phyloP scores from a whole-genome alignment of 768 basidiomycete species.

The Russula brevipes region DNA sequence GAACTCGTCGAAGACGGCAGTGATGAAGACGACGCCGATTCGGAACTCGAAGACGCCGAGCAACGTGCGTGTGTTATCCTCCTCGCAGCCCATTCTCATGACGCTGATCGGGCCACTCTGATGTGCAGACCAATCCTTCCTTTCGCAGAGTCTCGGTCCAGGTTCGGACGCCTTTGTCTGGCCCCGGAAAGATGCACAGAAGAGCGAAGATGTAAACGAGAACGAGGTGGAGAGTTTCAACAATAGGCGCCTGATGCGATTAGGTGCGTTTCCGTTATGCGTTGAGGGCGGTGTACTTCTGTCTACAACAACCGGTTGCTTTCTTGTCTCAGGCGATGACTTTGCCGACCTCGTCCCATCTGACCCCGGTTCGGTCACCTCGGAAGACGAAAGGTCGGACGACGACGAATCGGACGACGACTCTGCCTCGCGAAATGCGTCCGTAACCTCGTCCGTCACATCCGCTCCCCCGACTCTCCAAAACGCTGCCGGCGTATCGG shows the following conservation, averaged over 20 bases:
- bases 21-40: slow-evolving; percentile 30
- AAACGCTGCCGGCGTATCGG: slow-evolving; percentile 35
- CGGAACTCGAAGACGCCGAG: slow-evolving; percentile 65
- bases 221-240: slow-evolving; percentile 55
- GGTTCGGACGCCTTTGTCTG: slow-evolving; percentile 77
- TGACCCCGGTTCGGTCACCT: slow-evolving; percentile 52
- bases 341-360: slow-evolving; percentile 57
- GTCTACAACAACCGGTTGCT: too few relatives aligned
- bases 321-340: slow-evolving; percentile 46
- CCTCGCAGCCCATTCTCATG: not conserved
- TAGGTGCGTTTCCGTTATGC: slow-evolving; percentile 44
- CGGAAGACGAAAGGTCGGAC: slow-evolving; percentile 42
- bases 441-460: slow-evolving; percentile 48
- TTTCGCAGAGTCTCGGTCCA: slow-evolving; percentile 51
- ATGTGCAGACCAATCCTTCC: slow-evolving; percentile 44
- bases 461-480: slow-evolving; percentile 38
- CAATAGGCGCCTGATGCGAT: slow-evolving; percentile 69
- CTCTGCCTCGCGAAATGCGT: slow-evolving; percentile 34
- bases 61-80: slow-evolving; percentile 37
- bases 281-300: not conserved
- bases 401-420: slow-evolving; percentile 36
- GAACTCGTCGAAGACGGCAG: slow-evolving; percentile 30
- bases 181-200: slow-evolving; percentile 48
- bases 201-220: slow-evolving; percentile 57
- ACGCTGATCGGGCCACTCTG: not conserved